A percentile compares a stretch with the other conserved stretches of the same genome.
These are phyloP conservation scores for Hypoxylon sp. DNA, from an alignment of 2,329 filamentous ascomycete species.

Conservation along the genomic window DNA sequence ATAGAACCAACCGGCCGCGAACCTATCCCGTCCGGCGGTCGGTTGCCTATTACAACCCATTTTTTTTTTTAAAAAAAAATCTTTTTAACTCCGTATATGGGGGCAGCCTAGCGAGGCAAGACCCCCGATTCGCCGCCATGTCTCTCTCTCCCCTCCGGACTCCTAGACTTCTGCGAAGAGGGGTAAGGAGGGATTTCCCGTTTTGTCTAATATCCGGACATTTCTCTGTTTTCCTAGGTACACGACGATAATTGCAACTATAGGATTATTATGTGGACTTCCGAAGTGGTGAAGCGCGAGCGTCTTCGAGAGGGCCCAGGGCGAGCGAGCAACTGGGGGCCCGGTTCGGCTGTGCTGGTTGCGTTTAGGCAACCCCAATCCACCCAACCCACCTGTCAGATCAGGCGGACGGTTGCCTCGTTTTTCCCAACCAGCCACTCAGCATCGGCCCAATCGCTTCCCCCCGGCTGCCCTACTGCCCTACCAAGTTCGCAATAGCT, in stretches of 20 bases:
- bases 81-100: not conserved
- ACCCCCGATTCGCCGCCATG: not conserved
- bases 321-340: too few species aligned
- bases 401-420: conserved; percentile 29
- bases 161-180: not conserved
- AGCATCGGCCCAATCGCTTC: not conserved
- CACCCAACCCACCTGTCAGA: conserved; percentile 6
- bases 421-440: conserved; percentile 17
- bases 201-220: not conserved
- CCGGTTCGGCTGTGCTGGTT: not conserved
- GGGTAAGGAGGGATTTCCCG: not conserved
- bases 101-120: not conserved
- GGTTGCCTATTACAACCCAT: not conserved
- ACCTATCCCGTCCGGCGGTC: not conserved
- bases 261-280: not conserved
- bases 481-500: too few species aligned
- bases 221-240: too few species aligned
- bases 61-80: not conserved
- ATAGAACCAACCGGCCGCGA: not conserved
- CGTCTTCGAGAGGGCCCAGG: not conserved
- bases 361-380: conserved; percentile 9
- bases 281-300: not conserved
- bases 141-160: not conserved
- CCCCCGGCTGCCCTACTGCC: too few species aligned
- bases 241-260: not conserved